Conservation (phyloP, 2,329 filamentous ascomycete species). For the Trichophyton equinum region DNA sequence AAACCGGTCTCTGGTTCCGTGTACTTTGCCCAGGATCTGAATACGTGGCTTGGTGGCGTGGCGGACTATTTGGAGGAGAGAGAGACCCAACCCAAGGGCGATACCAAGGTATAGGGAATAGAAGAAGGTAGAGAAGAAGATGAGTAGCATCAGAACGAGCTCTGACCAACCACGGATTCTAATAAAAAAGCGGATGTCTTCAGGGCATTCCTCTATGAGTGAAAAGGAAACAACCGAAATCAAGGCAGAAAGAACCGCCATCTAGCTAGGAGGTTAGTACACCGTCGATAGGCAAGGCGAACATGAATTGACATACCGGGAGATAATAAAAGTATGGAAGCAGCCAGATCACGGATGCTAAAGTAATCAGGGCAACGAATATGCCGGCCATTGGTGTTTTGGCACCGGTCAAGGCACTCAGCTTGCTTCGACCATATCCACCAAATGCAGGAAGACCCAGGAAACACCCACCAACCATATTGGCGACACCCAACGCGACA, state of each 20-base stretch:
- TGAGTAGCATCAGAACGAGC: slow-evolving; percentile 73
- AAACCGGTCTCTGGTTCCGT: slow-evolving; percentile 62
- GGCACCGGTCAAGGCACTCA: slow-evolving; percentile 84
- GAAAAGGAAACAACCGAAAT: slow-evolving; percentile 92
- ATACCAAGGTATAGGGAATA: slow-evolving; percentile 91
- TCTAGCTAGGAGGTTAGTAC: slow-evolving; percentile 39
- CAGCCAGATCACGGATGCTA: slow-evolving; percentile 68
- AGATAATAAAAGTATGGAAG: slow-evolving; percentile 90
- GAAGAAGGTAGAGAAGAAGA: slow-evolving; percentile 85
- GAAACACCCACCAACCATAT: slow-evolving; percentile 83
- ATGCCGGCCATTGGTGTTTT: slow-evolving; percentile 90
- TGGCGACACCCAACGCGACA: slow-evolving; percentile 79
- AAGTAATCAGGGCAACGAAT: slow-evolving; percentile 67
- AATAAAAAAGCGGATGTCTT: slow-evolving; percentile 82
- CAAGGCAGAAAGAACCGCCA: slow-evolving; percentile 86
- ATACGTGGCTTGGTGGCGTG: slow-evolving; percentile 88
- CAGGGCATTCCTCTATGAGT: slow-evolving; percentile 85
- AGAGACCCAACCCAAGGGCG: slow-evolving; percentile 83
- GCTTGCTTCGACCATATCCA: slow-evolving; percentile 89
- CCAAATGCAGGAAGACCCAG: slow-evolving; percentile 90
- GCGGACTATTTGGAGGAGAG: slow-evolving; percentile 74
- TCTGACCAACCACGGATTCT: slow-evolving; percentile 77
- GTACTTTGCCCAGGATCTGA: slow-evolving; percentile 84
- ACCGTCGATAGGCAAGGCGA: not conserved
- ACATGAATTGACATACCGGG: slow-evolving; percentile 50